These are phyloP conservation scores for Schizothecium vesticola DNA, from an alignment of 495 filamentous ascomycete genomes.

Conservation along the genomic window DNA sequence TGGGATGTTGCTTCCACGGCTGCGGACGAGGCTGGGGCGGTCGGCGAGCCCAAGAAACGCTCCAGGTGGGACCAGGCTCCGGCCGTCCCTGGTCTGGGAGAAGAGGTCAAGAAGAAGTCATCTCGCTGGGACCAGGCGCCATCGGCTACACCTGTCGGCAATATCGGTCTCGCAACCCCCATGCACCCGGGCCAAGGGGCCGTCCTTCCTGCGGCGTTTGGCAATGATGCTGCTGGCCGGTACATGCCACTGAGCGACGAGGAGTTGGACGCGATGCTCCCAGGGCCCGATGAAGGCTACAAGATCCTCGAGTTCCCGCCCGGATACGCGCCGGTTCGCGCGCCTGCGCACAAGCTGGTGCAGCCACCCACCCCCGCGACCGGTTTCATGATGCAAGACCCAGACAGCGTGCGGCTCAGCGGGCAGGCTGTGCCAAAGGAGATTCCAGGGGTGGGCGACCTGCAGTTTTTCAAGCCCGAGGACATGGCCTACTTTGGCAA, in stretches of 20 bases:
- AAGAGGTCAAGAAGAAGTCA: constrained; percentile 57
- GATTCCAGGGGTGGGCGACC: constrained; percentile 93
- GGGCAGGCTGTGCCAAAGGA: constrained; percentile 94
- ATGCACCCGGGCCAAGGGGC: constrained; percentile 73
- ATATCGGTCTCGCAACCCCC: constrained; percentile 76
- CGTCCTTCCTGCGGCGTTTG: constrained; percentile 58
- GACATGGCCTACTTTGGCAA: constrained; percentile 99
- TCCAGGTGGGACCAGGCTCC: constrained; percentile 92
- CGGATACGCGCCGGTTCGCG: constrained; percentile 81
- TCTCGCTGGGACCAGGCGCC: constrained; percentile 91
- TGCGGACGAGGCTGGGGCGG: constrained; percentile 38
- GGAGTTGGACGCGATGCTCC: constrained; percentile 87
- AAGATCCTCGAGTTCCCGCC: constrained; percentile 89
- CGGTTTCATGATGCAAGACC: constrained; percentile 98
- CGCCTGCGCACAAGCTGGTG: constrained; percentile 69
- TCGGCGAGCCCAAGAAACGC: constrained; percentile 60
- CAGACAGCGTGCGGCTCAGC: constrained; percentile 69
- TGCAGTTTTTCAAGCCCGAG: constrained; percentile 98
- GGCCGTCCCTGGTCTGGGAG: constrained; percentile 49
- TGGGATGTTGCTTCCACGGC: constrained; percentile 71
- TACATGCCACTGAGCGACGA: constrained; percentile 83
- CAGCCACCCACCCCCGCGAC: constrained; percentile 64
- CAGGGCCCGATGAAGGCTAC: constrained; percentile 73
- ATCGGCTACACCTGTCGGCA: constrained; percentile 76
- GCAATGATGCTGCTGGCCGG: constrained; percentile 72